Conservation (phyloP, 139 green algal species). For the Tetraselmis chui region DNA sequence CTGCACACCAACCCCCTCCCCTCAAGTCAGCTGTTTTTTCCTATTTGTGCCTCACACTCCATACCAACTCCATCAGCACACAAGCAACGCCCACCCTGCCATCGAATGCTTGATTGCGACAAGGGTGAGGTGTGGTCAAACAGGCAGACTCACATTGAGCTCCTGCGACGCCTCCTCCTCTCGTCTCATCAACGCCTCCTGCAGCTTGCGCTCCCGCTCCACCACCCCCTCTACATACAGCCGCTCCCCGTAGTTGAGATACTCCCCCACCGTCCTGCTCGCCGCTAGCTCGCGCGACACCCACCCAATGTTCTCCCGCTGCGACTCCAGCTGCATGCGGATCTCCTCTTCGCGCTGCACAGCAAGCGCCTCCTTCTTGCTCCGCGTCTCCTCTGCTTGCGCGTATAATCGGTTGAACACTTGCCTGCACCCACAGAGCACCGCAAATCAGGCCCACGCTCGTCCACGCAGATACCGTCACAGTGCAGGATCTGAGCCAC, state of each 20-base stretch:
- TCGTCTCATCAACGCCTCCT: background rate
- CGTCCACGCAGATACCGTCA: no score
- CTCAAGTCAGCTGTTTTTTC: no score
- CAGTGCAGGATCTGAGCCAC: no score
- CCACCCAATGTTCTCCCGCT: background rate
- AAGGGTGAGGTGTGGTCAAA: no score
- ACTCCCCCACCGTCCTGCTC: slow-evolving; percentile 34
- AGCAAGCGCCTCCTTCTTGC: slow-evolving; percentile 14
- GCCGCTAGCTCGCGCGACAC: background rate
- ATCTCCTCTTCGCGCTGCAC: slow-evolving; percentile 6
- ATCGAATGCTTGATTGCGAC: no score
- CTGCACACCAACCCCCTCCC: slow-evolving; percentile 32
- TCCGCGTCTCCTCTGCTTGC: slow-evolving; percentile 16
- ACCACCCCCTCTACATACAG: slow-evolving; percentile 69
- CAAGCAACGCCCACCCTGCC: no score
- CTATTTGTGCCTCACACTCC: no score
- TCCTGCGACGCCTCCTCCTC: slow-evolving; percentile 3
- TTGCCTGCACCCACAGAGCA: background rate
- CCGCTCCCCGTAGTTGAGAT: slow-evolving; percentile 74
- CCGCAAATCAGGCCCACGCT: no score
- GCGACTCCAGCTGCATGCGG: background rate
- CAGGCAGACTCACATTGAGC: no score
- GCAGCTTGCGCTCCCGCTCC: slow-evolving; percentile 25
- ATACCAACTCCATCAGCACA: no score
- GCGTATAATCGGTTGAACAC: slow-evolving; percentile 27